phyloP scores from a whole-genome alignment of 2,329 filamentous ascomycete genomes.

The Calonectria henricotiae region DNA sequence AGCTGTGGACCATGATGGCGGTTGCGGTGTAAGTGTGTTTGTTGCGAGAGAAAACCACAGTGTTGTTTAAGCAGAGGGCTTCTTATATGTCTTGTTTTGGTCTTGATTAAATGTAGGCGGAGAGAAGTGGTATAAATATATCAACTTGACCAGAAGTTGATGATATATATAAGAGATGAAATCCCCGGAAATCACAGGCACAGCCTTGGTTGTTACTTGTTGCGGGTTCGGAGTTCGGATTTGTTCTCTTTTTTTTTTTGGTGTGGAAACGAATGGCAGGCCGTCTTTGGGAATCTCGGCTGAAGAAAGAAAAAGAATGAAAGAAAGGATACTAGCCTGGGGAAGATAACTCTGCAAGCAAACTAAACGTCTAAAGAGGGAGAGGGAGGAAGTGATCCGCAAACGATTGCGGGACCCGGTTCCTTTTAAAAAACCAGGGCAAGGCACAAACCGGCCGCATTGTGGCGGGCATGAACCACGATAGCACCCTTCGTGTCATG shows the following conservation, averaged over 20 bases:
- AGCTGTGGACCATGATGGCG: conserved; percentile 48
- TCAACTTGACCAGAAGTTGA: conserved; percentile 52
- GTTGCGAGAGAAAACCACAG: not conserved
- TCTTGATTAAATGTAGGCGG: not conserved
- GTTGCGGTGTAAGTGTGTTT: conserved; percentile 12
- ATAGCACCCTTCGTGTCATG: conserved; percentile 44
- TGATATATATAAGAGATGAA: conserved; percentile 23
- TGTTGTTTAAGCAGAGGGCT: not conserved
- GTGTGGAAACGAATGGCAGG: conserved; percentile 39
- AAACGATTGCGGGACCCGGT: not conserved
- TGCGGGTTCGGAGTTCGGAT: too few species aligned
- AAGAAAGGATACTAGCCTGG: not conserved
- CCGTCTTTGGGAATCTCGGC: conserved; percentile 40
- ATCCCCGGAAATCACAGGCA: conserved; percentile 42
- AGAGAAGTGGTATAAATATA: not conserved
- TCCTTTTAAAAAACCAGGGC: conserved; percentile 40
- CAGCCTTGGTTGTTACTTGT: conserved; percentile 42
- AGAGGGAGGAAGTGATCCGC: not conserved
- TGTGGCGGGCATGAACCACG: conserved; percentile 31
- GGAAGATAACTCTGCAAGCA: not conserved
- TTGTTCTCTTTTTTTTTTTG: not conserved
- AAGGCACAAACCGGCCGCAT: not conserved
- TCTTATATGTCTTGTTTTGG: not conserved
- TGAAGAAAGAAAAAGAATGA: conserved; percentile 13
- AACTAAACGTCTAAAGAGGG: conserved; percentile 1